phyloP scores from a whole-genome alignment of 164 flowering plant genomes.

The Vitis cinerea region DNA sequence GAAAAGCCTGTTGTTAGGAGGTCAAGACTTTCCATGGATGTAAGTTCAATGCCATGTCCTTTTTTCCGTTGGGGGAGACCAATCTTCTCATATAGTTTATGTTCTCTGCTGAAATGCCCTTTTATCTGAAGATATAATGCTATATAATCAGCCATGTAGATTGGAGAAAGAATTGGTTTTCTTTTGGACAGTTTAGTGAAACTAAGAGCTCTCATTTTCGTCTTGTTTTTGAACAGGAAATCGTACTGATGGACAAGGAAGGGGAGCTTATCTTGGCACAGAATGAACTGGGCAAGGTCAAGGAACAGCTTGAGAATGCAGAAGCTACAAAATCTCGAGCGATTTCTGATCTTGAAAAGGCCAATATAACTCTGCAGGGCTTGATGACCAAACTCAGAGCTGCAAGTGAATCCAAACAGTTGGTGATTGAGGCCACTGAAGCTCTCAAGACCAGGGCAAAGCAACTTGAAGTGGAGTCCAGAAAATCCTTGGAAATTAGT shows the following conservation, averaged over 20 bases:
- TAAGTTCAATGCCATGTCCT: background rate
- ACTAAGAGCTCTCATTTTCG: background rate
- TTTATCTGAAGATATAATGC: too few relatives aligned
- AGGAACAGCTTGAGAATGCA: slow-evolving; percentile 35
- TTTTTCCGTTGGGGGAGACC: background rate
- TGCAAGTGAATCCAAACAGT: slow-evolving; percentile 37
- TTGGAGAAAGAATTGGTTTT: too few relatives aligned
- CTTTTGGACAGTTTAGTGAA: too few relatives aligned
- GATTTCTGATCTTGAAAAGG: slow-evolving; percentile 39
- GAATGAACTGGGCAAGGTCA: slow-evolving; percentile 39
- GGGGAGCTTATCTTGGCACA: slow-evolving; percentile 55
- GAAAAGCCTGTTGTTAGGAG: slow-evolving; percentile 22
- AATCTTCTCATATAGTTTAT: too few relatives aligned
- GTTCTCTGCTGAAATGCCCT: background rate
- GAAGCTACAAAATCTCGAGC: slow-evolving; percentile 40
- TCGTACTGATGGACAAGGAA: slow-evolving; percentile 47
- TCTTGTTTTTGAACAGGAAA: slow-evolving; percentile 21
- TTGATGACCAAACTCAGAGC: slow-evolving; percentile 38
- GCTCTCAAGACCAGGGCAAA: slow-evolving; percentile 29
- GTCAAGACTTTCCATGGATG: slow-evolving; percentile 37
- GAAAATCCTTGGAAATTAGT: slow-evolving; percentile 3
- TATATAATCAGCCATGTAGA: too few relatives aligned
- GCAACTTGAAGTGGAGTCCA: slow-evolving; percentile 36
- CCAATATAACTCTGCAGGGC: slow-evolving; percentile 41
- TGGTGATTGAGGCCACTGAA: slow-evolving; percentile 38